Base-by-base conservation (phyloP, 2,329 filamentous ascomycete genomes). In the Xenoacremonium recifei region DNA sequence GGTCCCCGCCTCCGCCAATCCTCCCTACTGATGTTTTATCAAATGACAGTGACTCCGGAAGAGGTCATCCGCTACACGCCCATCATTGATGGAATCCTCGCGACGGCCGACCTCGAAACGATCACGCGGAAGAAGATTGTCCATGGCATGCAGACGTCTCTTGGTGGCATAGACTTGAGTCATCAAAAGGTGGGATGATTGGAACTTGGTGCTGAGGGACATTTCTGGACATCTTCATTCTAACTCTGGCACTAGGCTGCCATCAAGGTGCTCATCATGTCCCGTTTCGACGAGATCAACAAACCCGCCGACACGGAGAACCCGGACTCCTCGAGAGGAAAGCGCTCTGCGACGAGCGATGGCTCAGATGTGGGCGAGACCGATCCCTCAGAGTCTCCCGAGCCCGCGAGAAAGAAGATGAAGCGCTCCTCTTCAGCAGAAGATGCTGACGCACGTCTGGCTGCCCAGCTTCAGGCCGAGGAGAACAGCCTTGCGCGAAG, bases 381-480 rank as follows among this genome's bases (percentile, higher is more conserved):
- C 25, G 66, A 76, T 36, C 71, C 72, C 3, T 76, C 74, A 4
- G 63, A 68, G 4, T 66, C 66, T 10, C 64, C 65, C 5, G 69
- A 71, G 27, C 75, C 74, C 2, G 67, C 69, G 2, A 73, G 71
- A 50, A 87, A 84, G 62, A 89, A 89, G 68, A 85, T 85, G 43
- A 83, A 83, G 60, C 77, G 79, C 32, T 76, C 80, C 20, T 71
- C 70, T 12, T 68, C 73, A 27, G 70, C 69, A 7, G 77, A 80
- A 52, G 89, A 95, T 50, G 85, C 87, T 21, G 93, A 99, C 66
- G 93, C 92, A 23, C 82, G 86, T 33, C 80, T 92, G 48, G 93
- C 93, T 1, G 90, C 90, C 13, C 82, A 86, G 63, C 75, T 99
- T 25, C 93, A 99, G 67, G 92, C 90, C 0, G 88, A 97, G 65